A percentile compares a stretch with the other conserved stretches of the same genome.
Evolutionary conservation across 768 basidiomycete genomes (phyloP).

Genomic region (Mycena crocata): DNA sequence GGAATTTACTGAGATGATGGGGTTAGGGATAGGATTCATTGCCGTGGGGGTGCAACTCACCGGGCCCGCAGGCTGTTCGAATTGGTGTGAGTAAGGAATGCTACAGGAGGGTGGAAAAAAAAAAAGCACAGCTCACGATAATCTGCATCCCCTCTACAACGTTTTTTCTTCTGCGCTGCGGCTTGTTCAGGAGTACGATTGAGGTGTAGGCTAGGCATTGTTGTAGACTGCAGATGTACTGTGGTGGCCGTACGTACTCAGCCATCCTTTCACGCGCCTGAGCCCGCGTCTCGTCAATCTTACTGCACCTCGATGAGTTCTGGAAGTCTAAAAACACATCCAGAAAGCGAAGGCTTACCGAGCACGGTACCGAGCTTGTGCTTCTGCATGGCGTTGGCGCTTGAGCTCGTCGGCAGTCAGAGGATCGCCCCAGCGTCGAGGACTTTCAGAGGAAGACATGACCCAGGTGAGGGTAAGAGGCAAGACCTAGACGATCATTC

Average conservation of each 20-base stretch:
- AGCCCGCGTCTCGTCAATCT: neutral
- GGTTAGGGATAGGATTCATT: neutral
- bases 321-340: neutral
- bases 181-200: neutral
- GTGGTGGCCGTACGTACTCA: neutral
- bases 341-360: neutral
- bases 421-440: no score
- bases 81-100: no score
- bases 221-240: neutral
- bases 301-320: neutral
- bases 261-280: neutral
- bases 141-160: neutral
- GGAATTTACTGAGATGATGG: neutral
- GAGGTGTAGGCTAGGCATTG: neutral
- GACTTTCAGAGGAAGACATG: no score
- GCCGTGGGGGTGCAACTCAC: neutral
- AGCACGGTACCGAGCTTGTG: neutral
- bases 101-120: no score
- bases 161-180: neutral
- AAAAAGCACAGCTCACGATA: neutral
- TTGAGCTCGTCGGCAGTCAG: no score
- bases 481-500: no score
- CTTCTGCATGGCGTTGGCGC: no score
- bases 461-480: no score
- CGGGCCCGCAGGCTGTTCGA: neutral